phyloP scores from a whole-genome alignment of 1,284 basidiomycete species.

The Ustilago curta region DNA sequence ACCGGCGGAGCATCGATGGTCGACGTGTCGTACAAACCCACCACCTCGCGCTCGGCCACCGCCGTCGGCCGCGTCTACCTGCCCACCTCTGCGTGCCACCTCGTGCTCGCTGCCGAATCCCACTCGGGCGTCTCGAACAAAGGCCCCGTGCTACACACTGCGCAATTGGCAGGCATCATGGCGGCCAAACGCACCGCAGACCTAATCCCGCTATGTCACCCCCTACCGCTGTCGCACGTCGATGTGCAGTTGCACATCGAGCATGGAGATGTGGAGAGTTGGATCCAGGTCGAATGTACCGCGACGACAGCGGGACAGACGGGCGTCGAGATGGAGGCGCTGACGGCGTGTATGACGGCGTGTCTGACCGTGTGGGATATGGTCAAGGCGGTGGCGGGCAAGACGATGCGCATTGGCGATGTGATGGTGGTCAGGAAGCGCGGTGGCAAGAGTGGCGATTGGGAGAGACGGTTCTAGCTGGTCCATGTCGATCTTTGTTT shows the following conservation, averaged over 20 bases:
- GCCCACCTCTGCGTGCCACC: constrained; percentile 76
- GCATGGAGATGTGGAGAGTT: constrained; percentile 22
- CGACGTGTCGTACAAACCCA: constrained; percentile 77
- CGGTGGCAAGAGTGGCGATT: constrained; percentile 79
- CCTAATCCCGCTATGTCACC: constrained; percentile 84
- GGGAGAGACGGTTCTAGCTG: constrained; percentile 32
- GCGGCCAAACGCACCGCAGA: constrained; percentile 80
- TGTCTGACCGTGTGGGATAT: constrained; percentile 90
- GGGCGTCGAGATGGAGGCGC: constrained; percentile 95
- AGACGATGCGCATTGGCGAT: constrained; percentile 77
- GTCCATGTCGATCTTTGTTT: background rate
- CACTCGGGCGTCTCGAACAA: constrained; percentile 69
- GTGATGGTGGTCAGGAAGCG: constrained; percentile 78
- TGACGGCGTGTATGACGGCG: constrained; percentile 83
- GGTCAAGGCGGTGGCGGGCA: constrained; percentile 87
- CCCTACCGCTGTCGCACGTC: constrained; percentile 79
- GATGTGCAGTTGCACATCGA: constrained; percentile 74
- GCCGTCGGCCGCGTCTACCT: constrained; percentile 82
- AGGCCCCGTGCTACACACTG: constrained; percentile 74
- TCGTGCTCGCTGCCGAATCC: constrained; percentile 71
- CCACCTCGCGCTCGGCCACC: constrained; percentile 79
- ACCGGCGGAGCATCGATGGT: constrained; percentile 83
- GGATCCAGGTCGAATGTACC: constrained; percentile 51
- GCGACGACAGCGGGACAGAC: constrained; percentile 51
- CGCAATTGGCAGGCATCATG: constrained; percentile 86